phyloP scores from a whole-genome alignment of 2,329 filamentous ascomycete genomes.

The Exophiala aquamarina region DNA sequence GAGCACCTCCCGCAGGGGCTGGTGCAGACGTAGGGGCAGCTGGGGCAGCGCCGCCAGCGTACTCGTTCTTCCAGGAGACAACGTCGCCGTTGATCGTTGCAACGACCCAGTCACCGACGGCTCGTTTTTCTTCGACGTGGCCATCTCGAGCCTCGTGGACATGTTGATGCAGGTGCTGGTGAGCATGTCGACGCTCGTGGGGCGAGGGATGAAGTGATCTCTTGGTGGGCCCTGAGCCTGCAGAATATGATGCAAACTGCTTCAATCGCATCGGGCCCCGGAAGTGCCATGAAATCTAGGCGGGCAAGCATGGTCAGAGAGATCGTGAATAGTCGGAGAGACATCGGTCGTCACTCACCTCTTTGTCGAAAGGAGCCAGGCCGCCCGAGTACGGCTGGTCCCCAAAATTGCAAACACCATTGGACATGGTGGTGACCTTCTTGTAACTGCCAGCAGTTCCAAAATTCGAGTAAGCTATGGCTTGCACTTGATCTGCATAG shows the following conservation, averaged over 20 bases:
- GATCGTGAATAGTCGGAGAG: no score
- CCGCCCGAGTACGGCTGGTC: constrained; percentile 55
- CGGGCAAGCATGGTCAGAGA: no score
- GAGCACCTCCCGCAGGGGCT: not conserved
- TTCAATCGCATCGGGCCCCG: constrained; percentile 68
- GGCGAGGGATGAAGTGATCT: constrained; percentile 37
- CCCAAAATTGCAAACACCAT: constrained; percentile 54
- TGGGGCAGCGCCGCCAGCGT: constrained; percentile 28
- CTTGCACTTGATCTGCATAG: constrained; percentile 61
- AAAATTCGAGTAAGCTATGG: constrained; percentile 68
- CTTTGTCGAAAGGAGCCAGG: constrained; percentile 67
- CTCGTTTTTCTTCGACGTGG: constrained; percentile 41
- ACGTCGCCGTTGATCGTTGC: constrained; percentile 60
- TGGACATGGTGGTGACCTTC: constrained; percentile 59
- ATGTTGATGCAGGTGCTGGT: constrained; percentile 54
- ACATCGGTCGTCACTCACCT: constrained; percentile 52
- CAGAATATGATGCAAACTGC: constrained; percentile 68
- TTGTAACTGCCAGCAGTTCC: constrained; percentile 63
- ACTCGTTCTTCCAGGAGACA: constrained; percentile 61
- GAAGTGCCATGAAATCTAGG: constrained; percentile 69
- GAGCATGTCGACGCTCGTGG: constrained; percentile 39
- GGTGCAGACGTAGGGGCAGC: constrained; percentile 6
- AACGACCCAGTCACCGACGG: constrained; percentile 50
- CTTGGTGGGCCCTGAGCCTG: constrained; percentile 41
- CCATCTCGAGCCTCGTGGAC: constrained; percentile 35